Base-by-base conservation (phyloP, 1,284 basidiomycete species). In the Neotropicomus parvogracilis region DNA sequence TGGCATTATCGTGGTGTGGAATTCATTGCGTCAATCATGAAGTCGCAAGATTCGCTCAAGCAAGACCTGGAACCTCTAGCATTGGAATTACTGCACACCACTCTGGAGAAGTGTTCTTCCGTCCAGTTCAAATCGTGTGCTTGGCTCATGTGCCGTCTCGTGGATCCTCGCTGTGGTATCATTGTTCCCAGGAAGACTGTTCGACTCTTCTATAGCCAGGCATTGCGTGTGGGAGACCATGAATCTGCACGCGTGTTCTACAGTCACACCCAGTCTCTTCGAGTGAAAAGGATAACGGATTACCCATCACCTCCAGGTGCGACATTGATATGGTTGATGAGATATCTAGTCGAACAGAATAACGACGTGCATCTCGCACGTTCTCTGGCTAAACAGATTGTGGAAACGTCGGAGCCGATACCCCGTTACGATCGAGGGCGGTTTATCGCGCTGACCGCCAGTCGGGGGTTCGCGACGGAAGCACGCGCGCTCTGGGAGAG, bases 401-500 rank as follows among this genome's bases (percentile, higher is more conserved):
- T 75, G 6, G 65, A 75, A 6, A 51, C 64, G 12, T 56, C 67
- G 34, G 61, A 74, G 9, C 61, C 62, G 1, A 60, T 85, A 31
- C 71, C 74, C 3, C 52, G 69, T 9, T 60, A 70, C 34, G 66
- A 67, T 49, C 76, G 80, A 16, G 71, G 74, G 3, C 58, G 57
- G 9, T 74, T 85, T 53, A 74, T 87, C 46, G 56, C 68, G 0
- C 48, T 71, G 13, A 57, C 68, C 20, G 82, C 82, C 0, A 53
- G 60, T 16, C 62, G 67, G 19, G 79, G 81, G 3, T 75, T 79
- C 41, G 72, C 74, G 3, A 59, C 48, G 6, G 60, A 71, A 26
- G 75, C 81, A 13, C 70, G 80, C 14, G 55, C 57, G 6, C 69
- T 86, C 13, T 86, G 82, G 81, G 74, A 78, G 54, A 69, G 72